phyloP scores from a whole-genome alignment of 331 rosid genomes.

The Phaseolus coccineus region DNA sequence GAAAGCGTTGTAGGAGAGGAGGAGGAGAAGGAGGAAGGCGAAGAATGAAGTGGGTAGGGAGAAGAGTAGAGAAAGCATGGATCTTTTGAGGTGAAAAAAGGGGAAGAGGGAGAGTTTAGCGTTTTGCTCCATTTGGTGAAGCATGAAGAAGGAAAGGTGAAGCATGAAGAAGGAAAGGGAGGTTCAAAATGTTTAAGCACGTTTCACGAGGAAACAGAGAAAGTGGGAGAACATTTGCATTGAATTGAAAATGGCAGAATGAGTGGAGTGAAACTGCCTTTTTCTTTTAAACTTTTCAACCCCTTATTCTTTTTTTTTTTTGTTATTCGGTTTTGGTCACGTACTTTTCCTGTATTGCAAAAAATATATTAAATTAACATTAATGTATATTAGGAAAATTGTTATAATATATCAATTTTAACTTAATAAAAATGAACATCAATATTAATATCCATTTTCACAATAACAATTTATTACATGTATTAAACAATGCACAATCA shows the following conservation, averaged over 20 bases:
- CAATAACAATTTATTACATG: too few species aligned
- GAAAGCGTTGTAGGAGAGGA: conserved; percentile 71
- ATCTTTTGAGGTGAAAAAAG: conserved; percentile 49
- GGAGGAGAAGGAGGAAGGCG: conserved; percentile 65
- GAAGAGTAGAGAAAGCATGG: conserved; percentile 49
- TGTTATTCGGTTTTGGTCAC: neutral
- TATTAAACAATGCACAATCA: too few species aligned
- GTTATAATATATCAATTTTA: too few species aligned
- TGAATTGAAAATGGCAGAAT: neutral
- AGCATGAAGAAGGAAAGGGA: neutral
- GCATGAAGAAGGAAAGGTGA: neutral
- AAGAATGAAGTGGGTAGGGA: conserved; percentile 60
- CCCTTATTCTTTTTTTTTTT: too few species aligned
- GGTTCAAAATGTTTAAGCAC: conserved; percentile 1
- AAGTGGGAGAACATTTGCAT: neutral
- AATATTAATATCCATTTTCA: too few species aligned
- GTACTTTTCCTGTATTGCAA: too few species aligned
- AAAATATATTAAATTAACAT: too few species aligned
- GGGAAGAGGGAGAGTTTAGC: conserved; percentile 29
- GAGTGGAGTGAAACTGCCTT: neutral
- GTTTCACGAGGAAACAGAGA: neutral
- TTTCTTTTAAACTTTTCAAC: neutral
- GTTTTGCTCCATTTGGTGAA: conserved; percentile 29
- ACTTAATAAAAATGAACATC: too few species aligned
- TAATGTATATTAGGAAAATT: too few species aligned